A percentile compares a stretch with the other conserved stretches of the same genome.
Conservation (phyloP, 257 asterid genomes). For the Gardenia jasminoides region DNA sequence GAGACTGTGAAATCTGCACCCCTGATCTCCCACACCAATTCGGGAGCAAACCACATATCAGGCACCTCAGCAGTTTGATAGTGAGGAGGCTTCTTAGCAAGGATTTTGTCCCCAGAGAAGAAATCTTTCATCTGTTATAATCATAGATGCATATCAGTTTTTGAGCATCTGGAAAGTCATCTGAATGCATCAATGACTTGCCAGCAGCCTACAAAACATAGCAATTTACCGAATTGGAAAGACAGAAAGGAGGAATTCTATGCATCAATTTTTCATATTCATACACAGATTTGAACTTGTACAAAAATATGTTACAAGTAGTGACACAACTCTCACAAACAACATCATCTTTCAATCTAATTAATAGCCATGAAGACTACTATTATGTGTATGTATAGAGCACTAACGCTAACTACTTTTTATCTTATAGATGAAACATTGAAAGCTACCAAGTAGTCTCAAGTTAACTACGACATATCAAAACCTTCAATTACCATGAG, state of each 20-base stretch:
- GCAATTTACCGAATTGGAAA: background rate
- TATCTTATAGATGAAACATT: no score
- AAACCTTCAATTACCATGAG: background rate
- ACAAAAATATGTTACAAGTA: background rate
- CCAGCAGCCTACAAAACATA: background rate
- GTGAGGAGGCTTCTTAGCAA: slow-evolving; percentile 61
- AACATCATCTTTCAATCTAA: no score
- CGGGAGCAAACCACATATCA: slow-evolving; percentile 77
- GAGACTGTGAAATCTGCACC: slow-evolving; percentile 85
- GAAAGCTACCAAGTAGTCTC: background rate
- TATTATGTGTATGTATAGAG: no score
- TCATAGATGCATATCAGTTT: slow-evolving; percentile 14
- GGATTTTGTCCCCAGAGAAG: slow-evolving; percentile 53
- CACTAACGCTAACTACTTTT: no score
- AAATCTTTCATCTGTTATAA: slow-evolving; percentile 72
- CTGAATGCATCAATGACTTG: background rate
- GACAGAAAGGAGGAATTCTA: background rate
- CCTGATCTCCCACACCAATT: slow-evolving; percentile 75
- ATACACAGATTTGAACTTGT: background rate
- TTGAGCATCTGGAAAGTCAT: background rate
- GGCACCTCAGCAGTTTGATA: slow-evolving; percentile 75
- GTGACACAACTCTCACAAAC: no score
- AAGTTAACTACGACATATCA: no score
- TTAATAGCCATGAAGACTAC: no score
- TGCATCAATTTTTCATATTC: background rate